Base-by-base conservation (phyloP, 2,329 filamentous ascomycete genomes). In the Magnaporthiopsis rhizophila region DNA sequence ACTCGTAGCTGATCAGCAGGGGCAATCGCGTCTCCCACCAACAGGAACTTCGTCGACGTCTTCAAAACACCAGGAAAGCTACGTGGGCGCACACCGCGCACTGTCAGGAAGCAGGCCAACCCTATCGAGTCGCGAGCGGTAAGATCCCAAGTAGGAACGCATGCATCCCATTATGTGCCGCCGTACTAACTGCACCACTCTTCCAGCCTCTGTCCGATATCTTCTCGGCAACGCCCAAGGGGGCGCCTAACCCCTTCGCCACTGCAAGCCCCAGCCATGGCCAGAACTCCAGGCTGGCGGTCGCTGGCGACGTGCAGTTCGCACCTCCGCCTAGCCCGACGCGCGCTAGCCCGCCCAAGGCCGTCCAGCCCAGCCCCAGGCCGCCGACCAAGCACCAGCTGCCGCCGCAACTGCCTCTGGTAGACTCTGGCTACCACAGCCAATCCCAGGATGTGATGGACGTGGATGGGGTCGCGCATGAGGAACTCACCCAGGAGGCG, bases 1-100 rank as follows among this genome's bases (percentile, higher is more conserved):
- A 24, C 21, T 26, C 45, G 30, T 18, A 53, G 45, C 30, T 32
- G 53, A 58, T 12, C 21, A 30, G 15, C 21, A 30, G 15, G 45
- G 30, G 18, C 28, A 13, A 36, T 62, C 50, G 50, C 28, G 53
- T 26, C 45, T 57, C 50, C 28, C 61, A 32, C 50, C 32, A 12
- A 32, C 71, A 98, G 95, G 67, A 94, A 94, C 74, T 88, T 98
- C 66, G 86, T 91, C 67, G 94, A 98, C 71, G 88, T 96, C n/a
- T 97, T 98, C 80, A 99, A 98, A 74, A 95, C 91, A 53, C 91
- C 91, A 3, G 90, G 90, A 65, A 94, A 92, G 74, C 77, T 95
- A 73, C 87, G 90, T 68, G 90, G 89, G 64, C 93, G 92, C 78
- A 94, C 90, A 34, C 90, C 91, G 58, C 84, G 89, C 66, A 92